phyloP scores from a whole-genome alignment of 345 rosid species.

The Conringia planisiliqua region DNA sequence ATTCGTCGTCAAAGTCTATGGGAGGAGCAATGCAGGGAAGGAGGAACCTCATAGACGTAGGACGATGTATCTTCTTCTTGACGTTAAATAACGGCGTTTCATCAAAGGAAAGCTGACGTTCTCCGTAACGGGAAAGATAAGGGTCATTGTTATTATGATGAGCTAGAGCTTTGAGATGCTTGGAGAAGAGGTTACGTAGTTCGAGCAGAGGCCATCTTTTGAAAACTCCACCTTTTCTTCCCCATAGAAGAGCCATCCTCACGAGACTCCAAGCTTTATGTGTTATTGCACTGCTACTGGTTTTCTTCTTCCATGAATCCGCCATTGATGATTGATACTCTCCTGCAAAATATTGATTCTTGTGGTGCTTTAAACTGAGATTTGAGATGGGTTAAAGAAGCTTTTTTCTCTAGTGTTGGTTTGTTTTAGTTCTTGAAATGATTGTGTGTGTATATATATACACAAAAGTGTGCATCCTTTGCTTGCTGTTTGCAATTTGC shows the following conservation, averaged over 20 bases:
- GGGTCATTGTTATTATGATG: slow-evolving; percentile 12
- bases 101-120: slow-evolving; percentile 81
- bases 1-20: slow-evolving; percentile 54
- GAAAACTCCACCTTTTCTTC: slow-evolving; percentile 68
- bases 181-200: slow-evolving; percentile 45
- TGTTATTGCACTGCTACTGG: background rate
- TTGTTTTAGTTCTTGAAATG: slow-evolving; percentile 22
- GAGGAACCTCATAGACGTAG: slow-evolving; percentile 54
- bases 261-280: slow-evolving; percentile 53
- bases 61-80: slow-evolving; percentile 60
- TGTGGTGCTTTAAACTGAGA: slow-evolving; percentile 4
- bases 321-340: slow-evolving; percentile 15
- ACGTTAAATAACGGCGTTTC: slow-evolving; percentile 68
- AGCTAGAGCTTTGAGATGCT: slow-evolving; percentile 51
- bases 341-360: background rate
- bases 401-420: background rate
- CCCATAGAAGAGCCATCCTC: slow-evolving; percentile 59
- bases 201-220: slow-evolving; percentile 50
- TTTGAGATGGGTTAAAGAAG: background rate
- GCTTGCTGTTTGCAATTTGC: slow-evolving; percentile 31
- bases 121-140: slow-evolving; percentile 40
- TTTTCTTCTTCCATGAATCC: slow-evolving; percentile 31
- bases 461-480: slow-evolving; percentile 21
- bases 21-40: slow-evolving; percentile 69
- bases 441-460: slow-evolving; percentile 11